A percentile compares a stretch with the other conserved stretches of the same genome.
phyloP scores from a whole-genome alignment of 257 asterid species.

The Asclepias syriaca region DNA sequence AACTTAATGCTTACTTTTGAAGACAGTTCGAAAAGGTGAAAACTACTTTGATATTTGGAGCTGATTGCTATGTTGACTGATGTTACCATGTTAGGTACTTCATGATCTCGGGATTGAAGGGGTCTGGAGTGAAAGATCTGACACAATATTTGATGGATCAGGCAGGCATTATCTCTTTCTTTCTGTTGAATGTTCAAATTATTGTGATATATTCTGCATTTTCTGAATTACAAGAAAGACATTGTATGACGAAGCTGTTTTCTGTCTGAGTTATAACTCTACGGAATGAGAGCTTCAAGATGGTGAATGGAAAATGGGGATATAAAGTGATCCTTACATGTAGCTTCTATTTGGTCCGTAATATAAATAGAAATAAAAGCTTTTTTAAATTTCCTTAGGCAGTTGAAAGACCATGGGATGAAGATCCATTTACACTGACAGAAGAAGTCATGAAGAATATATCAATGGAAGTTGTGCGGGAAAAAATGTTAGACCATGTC shows the following conservation, averaged over 20 bases:
- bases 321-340: neutral
- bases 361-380: neutral
- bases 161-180: conserved; percentile 29
- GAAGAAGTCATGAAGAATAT: conserved; percentile 93
- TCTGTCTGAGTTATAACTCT: too few relatives aligned
- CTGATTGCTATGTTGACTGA: neutral
- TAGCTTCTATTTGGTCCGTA: neutral
- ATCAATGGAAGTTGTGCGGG: conserved; percentile 85
- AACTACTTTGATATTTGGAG: conserved; percentile 4
- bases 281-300: too few relatives aligned
- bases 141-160: conserved; percentile 62
- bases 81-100: conserved; percentile 46
- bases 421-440: conserved; percentile 78
- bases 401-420: conserved; percentile 88
- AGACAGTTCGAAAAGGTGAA: neutral
- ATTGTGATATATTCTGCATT: neutral
- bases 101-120: conserved; percentile 87
- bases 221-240: neutral
- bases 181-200: neutral
- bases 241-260: neutral
- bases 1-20: conserved; percentile 6
- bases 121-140: conserved; percentile 79
- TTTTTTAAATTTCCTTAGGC: conserved; percentile 34
- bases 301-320: too few relatives aligned
- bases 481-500: conserved; percentile 70